These are phyloP conservation scores for Phytophthora litchii DNA, from an alignment of 352 stramenopile genomes.

Conservation along the genomic window DNA sequence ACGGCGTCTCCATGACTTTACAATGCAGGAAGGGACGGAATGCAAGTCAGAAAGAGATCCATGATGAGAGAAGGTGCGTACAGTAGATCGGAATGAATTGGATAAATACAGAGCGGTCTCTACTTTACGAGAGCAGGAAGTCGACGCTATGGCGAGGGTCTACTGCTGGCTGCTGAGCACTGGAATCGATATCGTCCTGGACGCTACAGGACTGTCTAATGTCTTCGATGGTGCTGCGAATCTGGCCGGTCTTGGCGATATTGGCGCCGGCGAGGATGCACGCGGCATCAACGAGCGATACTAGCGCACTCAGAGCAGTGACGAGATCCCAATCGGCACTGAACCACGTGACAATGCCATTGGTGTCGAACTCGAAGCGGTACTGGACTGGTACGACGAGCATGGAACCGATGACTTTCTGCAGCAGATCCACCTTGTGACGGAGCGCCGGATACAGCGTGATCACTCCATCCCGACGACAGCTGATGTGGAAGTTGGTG, in stretches of 20 bases:
- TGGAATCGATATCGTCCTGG: conserved; percentile 2
- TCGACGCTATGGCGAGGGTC: conserved; percentile 44
- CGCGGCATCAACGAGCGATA: conserved; percentile 49
- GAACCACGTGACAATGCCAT: conserved; percentile 55
- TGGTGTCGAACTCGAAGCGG: conserved; percentile 56
- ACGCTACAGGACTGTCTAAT: conserved; percentile 12
- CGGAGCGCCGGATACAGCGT: conserved; percentile 51
- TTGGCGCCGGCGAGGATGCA: conserved; percentile 48
- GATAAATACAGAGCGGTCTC: conserved; percentile 32
- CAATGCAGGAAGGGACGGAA: conserved; percentile 29
- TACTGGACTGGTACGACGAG: conserved; percentile 53
- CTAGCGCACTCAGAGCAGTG: conserved; percentile 41
- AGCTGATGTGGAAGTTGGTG: conserved; percentile 44
- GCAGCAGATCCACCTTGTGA: conserved; percentile 49
- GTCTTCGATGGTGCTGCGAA: conserved; percentile 36
- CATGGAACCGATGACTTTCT: conserved; percentile 47
- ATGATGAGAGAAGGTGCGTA: conserved; percentile 10
- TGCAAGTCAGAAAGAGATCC: conserved; percentile 16
- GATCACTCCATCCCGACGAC: conserved; percentile 44
- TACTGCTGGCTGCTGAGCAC: conserved; percentile 1
- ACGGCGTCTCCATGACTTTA: conserved; percentile 15
- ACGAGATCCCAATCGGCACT: conserved; percentile 70
- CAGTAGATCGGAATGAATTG: conserved; percentile 2
- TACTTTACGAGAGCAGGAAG: conserved; percentile 49
- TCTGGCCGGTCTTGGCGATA: conserved; percentile 67